Evolutionary conservation across 1,139 yeast species (phyloP), one percentile per base, ranked within the genome.

Genomic region (Nakaseomyces delphensis): DNA sequence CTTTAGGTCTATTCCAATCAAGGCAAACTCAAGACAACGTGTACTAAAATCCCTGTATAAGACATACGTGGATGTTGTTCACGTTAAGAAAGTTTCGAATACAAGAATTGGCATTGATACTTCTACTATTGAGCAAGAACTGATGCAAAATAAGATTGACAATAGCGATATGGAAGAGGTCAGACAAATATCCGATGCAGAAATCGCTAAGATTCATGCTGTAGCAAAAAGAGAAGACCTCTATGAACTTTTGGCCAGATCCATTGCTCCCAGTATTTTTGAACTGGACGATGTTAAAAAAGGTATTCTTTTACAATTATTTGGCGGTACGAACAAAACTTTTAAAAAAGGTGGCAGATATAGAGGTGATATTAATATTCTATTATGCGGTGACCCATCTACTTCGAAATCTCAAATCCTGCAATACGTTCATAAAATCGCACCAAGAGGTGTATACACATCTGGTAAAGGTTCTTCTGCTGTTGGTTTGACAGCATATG

Each of bases 381-480:
- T 91, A 47, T 70, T 91, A 38, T 89, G 97, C 68, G 99, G 99
- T 56, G 99, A 91, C 62, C 99, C 99, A 2, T 89, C 97, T 8
- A 91, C 99, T 3, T 81, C 97, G 10, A 91, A 91, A 62, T 91
- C 98, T 1, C 99, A 91, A 64, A 68, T 91, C 44, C 70, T 91
- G 52, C 93, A 87, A 58, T 91, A 91, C 53, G 97, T 91, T 40
- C 98, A 91, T 65, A 86, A 89, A 60, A 91, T 91, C 52, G 95
- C 98, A 0, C 99, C 99, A 32, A 73, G 98, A 60, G 98, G 98
- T 53, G 86, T 93, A 33, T 91, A 89, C 63, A 91, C 99, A 1
- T 87, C 96, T 1, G 99, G 99, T 65, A 91, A 91, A 59, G 98
- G 98, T 43, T 87, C 97, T 0, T 91, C 98, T 19, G 99, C 99